Evolutionary conservation across 768 basidiomycete genomes (phyloP).

Genomic region (Porphyrellus cyaneotinctus): DNA sequence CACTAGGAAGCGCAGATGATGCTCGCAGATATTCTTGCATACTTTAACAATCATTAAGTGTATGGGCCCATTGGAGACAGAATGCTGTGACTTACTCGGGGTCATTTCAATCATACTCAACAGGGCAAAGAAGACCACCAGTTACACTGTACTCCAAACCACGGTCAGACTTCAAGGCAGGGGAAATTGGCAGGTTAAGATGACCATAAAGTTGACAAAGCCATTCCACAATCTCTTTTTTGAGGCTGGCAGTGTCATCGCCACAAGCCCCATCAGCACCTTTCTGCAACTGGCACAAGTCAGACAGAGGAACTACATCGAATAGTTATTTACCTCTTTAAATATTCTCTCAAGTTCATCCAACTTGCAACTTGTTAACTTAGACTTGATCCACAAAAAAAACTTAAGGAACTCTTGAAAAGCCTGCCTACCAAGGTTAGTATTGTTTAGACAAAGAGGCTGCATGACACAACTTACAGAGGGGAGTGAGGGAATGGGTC

Average conservation of each 20-base stretch:
- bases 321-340: not conserved
- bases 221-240: not conserved
- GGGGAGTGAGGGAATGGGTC: not conserved
- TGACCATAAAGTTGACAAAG: not conserved
- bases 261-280: too few relatives aligned
- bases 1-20: not conserved
- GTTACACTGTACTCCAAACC: not conserved
- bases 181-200: not conserved
- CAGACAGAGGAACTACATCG: too few relatives aligned
- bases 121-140: not conserved
- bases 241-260: too few relatives aligned
- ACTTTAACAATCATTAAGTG: not conserved
- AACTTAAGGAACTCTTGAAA: not conserved
- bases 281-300: not conserved
- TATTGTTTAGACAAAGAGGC: too few relatives aligned
- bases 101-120: too few relatives aligned
- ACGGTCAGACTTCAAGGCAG: not conserved
- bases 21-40: not conserved
- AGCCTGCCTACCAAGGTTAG: not conserved
- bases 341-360: not conserved
- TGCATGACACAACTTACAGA: not conserved
- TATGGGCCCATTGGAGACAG: not conserved
- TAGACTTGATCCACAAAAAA: not conserved
- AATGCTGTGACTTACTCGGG: not conserved
- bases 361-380: not conserved